A percentile compares a stretch with the other conserved stretches of the same genome.
phyloP scores from a whole-genome alignment of 345 rosid genomes.

The Litchi chinensis region DNA sequence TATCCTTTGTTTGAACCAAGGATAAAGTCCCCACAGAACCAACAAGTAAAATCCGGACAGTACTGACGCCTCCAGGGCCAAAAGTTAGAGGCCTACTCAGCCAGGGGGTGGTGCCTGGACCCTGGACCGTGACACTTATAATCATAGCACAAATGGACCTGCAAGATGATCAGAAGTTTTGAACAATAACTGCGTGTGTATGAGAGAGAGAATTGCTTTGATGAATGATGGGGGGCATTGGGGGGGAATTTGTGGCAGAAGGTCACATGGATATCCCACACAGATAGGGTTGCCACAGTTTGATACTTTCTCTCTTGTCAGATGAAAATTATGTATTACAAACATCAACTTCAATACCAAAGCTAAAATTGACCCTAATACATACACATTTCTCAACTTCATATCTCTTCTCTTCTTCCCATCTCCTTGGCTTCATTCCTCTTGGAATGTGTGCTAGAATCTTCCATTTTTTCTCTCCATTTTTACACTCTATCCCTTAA shows the following conservation, averaged over 20 bases:
- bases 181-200: neutral
- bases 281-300: conserved; percentile 38
- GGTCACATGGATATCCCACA: conserved; percentile 62
- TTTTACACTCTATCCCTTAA: neutral
- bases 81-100: neutral
- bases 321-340: conserved; percentile 24
- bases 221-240: conserved; percentile 11
- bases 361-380: conserved; percentile 28
- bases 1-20: neutral
- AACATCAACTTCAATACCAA: conserved; percentile 34
- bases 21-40: neutral
- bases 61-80: neutral
- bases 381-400: conserved; percentile 31
- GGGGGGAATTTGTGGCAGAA: conserved; percentile 47
- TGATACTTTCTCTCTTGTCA: conserved; percentile 41
- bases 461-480: conserved; percentile 18
- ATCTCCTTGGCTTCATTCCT: conserved; percentile 55
- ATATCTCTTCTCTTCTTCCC: conserved; percentile 40
- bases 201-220: conserved; percentile 15
- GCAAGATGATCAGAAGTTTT: neutral
- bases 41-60: neutral
- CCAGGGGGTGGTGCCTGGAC: neutral
- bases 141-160: neutral
- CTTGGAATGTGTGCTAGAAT: conserved; percentile 61
- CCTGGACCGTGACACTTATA: neutral